phyloP scores from a whole-genome alignment of 108 stramenopile genomes.

The Stephanodiscus triporus region DNA sequence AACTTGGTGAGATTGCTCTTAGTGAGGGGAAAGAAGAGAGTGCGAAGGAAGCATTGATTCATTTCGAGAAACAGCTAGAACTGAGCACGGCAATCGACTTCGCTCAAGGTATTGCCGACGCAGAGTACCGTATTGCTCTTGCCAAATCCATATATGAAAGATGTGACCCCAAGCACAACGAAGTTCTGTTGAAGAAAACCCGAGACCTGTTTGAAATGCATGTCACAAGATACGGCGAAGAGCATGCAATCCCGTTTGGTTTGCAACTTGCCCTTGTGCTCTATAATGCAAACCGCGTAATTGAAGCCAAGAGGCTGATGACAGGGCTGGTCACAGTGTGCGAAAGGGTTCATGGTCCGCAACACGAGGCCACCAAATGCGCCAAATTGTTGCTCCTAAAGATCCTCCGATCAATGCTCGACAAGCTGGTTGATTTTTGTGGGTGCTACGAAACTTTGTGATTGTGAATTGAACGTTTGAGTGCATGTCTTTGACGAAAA shows the following conservation, averaged over 20 bases:
- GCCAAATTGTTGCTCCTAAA: not conserved
- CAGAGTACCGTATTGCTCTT: not conserved
- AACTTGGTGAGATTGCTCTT: not conserved
- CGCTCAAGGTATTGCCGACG: not conserved
- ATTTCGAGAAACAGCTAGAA: not conserved
- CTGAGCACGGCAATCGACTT: not conserved
- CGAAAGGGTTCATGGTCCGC: no score
- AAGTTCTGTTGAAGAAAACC: not conserved
- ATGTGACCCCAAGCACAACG: not conserved
- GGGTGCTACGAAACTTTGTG: no score
- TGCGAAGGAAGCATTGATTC: no score
- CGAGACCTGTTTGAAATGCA: not conserved
- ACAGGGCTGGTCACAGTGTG: no score
- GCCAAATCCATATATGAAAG: not conserved
- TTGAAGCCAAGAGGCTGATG: no score
- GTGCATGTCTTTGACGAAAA: not conserved
- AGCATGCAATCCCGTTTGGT: not conserved
- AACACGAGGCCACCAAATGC: no score
- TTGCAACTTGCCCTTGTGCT: constrained; percentile 4
- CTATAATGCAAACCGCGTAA: no score
- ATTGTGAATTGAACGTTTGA: no score
- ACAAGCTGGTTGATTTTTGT: not conserved
- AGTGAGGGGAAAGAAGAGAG: not conserved
- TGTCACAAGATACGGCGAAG: not conserved
- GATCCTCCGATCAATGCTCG: not conserved